Evolutionary conservation across 2,329 filamentous ascomycete genomes (phyloP).

Genomic region (Colletotrichum costaricense): DNA sequence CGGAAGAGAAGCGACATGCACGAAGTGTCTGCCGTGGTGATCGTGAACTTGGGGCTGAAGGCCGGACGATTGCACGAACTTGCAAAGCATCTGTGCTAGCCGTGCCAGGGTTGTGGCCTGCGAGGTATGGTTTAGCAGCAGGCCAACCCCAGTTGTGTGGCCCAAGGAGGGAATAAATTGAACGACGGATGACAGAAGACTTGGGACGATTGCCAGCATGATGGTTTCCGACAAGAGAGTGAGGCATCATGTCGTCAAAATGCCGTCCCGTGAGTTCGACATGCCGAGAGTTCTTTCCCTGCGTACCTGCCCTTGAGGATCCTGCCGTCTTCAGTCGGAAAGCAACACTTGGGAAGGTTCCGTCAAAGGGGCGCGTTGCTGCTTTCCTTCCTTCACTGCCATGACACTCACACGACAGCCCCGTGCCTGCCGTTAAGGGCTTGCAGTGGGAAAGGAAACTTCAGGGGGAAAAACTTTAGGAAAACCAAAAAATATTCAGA

Average conservation of each 20-base stretch:
- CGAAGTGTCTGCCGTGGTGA: not conserved
- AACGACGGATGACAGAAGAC: not conserved
- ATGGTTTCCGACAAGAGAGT: not conserved
- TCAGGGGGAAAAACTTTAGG: too few relatives aligned
- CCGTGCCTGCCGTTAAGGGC: too few relatives aligned
- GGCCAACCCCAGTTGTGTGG: not conserved
- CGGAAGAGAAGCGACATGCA: not conserved
- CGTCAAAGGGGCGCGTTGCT: too few relatives aligned
- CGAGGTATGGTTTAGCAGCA: not conserved
- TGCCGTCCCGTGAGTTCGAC: too few relatives aligned
- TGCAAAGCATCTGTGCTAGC: not conserved
- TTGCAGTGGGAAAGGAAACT: too few relatives aligned
- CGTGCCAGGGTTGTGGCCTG: constrained; percentile 7
- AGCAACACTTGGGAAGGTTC: too few relatives aligned
- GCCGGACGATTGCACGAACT: not conserved
- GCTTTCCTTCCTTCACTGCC: too few relatives aligned
- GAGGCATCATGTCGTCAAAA: not conserved
- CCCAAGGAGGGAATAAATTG: not conserved
- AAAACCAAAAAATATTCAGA: too few relatives aligned
- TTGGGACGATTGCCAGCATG: not conserved
- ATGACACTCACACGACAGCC: too few relatives aligned
- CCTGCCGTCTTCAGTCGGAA: not conserved
- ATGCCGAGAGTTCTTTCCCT: not conserved
- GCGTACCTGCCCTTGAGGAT: not conserved
- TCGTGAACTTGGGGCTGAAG: not conserved